Percentiles rank a stretch among this genome's conserved stretches.
phyloP scores from a whole-genome alignment of 1,139 yeast species.

The Petasospora fabianii region DNA sequence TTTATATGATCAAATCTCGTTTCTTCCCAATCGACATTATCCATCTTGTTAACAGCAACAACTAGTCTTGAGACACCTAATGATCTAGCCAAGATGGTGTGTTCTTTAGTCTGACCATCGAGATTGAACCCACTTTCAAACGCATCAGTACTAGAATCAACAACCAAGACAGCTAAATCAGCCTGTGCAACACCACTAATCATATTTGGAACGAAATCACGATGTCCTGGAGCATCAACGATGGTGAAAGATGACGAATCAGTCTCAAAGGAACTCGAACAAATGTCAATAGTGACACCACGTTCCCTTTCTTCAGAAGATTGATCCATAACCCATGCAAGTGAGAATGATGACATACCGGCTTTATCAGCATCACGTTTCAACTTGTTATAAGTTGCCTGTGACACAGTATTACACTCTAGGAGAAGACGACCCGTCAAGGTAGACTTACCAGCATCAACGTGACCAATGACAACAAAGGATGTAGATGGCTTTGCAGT shows the following conservation, averaged over 20 bases:
- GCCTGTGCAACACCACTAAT: conserved; percentile 95
- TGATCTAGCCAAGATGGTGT: conserved; percentile 76
- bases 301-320: conserved; percentile 83
- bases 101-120: conserved; percentile 95
- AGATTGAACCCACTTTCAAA: conserved; percentile 84
- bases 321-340: conserved; percentile 98
- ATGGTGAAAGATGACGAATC: conserved; percentile 65
- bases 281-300: conserved; percentile 93
- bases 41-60: conserved; percentile 88
- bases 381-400: conserved; percentile 69
- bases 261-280: conserved; percentile 82
- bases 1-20: conserved; percentile 61
- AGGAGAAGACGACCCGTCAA: conserved; percentile 84
- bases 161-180: conserved; percentile 46
- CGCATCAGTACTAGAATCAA: conserved; percentile 76
- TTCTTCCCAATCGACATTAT: conserved; percentile 65
- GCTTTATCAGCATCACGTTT: conserved; percentile 75
- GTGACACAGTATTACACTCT: conserved; percentile 79
- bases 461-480: conserved; percentile 92
- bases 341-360: conserved; percentile 91
- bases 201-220: conserved; percentile 97
- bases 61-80: conserved; percentile 75
- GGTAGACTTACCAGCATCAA: conserved; percentile 97
- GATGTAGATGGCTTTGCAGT: conserved; percentile 61
- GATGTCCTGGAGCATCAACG: conserved; percentile 97